These are phyloP conservation scores for Saitozyma sp. DNA, from an alignment of 768 basidiomycete species.

Conservation along the genomic window DNA sequence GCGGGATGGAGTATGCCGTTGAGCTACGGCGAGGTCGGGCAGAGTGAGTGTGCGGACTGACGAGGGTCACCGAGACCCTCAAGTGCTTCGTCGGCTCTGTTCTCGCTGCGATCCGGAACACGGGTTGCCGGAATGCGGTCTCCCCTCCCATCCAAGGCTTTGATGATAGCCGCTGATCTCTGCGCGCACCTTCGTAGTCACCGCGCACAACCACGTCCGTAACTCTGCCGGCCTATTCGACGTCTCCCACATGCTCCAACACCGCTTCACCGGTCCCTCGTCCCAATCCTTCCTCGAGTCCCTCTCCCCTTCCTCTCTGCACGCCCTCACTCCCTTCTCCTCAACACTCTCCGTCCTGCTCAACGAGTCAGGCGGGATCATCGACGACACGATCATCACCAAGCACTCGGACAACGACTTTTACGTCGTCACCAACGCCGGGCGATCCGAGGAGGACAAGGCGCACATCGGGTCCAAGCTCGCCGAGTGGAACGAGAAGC, in stretches of 20 bases:
- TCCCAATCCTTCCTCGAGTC: constrained; percentile 80
- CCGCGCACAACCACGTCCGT: constrained; percentile 87
- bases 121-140: neutral
- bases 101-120: neutral
- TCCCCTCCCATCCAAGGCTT: neutral
- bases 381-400: constrained; percentile 86
- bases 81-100: neutral
- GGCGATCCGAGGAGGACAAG: constrained; percentile 75
- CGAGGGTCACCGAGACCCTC: no score
- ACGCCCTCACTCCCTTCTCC: constrained; percentile 65
- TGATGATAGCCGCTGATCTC: neutral
- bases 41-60: constrained; percentile 58
- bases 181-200: constrained; percentile 58
- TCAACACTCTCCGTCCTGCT: constrained; percentile 87
- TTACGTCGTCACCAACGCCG: constrained; percentile 97
- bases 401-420: constrained; percentile 63
- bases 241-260: constrained; percentile 96
- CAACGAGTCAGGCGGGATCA: constrained; percentile 87
- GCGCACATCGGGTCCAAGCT: constrained; percentile 71
- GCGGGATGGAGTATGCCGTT: constrained; percentile 96
- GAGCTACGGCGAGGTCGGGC: constrained; percentile 75
- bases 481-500: constrained; percentile 73
- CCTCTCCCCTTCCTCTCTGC: constrained; percentile 81
- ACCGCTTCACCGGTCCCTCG: constrained; percentile 76
- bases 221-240: constrained; percentile 84